phyloP scores from a whole-genome alignment of 257 asterid genomes.

The Craterostigma plantagineum region DNA sequence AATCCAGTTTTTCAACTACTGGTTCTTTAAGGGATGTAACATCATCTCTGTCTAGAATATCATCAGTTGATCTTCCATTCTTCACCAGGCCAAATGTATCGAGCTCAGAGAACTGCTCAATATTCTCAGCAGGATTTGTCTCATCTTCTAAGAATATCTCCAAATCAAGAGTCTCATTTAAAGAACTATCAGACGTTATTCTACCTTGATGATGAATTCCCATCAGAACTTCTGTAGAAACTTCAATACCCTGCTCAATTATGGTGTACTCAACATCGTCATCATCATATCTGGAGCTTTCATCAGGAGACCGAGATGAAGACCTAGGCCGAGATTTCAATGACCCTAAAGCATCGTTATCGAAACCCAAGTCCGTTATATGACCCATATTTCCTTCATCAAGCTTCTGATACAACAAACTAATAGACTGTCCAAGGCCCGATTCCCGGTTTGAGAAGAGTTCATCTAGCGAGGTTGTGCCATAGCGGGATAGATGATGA shows the following conservation, averaged over 20 bases:
- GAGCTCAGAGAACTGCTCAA: constrained; percentile 15
- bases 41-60: constrained; percentile 10
- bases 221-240: constrained; percentile 17
- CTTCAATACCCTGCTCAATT: constrained; percentile 28
- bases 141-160: constrained; percentile 37
- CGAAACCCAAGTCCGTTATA: too few relatives aligned
- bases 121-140: constrained; percentile 13
- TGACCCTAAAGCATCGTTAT: too few relatives aligned
- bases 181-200: constrained; percentile 19
- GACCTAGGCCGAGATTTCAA: background rate
- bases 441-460: constrained; percentile 15
- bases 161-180: constrained; percentile 36
- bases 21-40: constrained; percentile 9
- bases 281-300: background rate
- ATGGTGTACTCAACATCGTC: constrained; percentile 8
- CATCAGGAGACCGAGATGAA: background rate
- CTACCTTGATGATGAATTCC: constrained; percentile 18
- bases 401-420: constrained; percentile 27
- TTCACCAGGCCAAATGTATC: constrained; percentile 11
- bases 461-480: constrained; percentile 18
- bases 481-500: constrained; percentile 17
- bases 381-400: constrained; percentile 34
- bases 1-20: constrained; percentile 21
- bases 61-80: constrained; percentile 12
- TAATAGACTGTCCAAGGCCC: constrained; percentile 33